Evolutionary conservation across 495 filamentous ascomycete genomes (phyloP).

Genomic region (Lasiosphaeria miniovina): DNA sequence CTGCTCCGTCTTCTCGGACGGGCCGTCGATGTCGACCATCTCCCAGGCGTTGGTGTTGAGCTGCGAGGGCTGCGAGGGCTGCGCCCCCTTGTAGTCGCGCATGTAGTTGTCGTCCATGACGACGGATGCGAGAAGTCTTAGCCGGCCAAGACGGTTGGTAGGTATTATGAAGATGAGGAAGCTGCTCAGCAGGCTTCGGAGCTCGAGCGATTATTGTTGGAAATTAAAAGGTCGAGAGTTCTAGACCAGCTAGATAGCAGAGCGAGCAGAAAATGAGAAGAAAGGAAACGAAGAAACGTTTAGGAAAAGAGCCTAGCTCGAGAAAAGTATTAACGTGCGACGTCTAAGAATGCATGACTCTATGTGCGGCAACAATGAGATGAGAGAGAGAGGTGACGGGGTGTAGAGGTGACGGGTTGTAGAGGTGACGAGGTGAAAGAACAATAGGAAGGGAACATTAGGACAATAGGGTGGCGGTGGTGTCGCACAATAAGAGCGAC

Average conservation of each 20-base stretch:
- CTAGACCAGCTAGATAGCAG: background rate
- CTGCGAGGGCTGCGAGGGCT: constrained; percentile 22
- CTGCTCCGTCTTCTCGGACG: constrained; percentile 1
- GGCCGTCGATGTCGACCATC: constrained; percentile 19
- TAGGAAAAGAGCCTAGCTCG: background rate
- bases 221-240: background rate
- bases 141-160: background rate
- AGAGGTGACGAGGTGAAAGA: background rate
- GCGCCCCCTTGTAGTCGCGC: constrained; percentile 24
- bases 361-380: background rate
- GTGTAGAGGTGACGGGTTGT: background rate
- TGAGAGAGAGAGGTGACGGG: constrained; percentile 1
- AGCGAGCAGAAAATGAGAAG: background rate
- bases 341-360: background rate
- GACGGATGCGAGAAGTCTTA: background rate
- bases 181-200: background rate
- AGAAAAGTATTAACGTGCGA: background rate
- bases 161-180: background rate
- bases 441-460: background rate
- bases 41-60: constrained; percentile 28
- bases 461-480: background rate
- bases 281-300: background rate
- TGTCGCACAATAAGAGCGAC: background rate
- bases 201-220: background rate
- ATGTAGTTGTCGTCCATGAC: constrained; percentile 11